phyloP scores from a whole-genome alignment of 1,284 basidiomycete species.

The Ustilago cynodontis region DNA sequence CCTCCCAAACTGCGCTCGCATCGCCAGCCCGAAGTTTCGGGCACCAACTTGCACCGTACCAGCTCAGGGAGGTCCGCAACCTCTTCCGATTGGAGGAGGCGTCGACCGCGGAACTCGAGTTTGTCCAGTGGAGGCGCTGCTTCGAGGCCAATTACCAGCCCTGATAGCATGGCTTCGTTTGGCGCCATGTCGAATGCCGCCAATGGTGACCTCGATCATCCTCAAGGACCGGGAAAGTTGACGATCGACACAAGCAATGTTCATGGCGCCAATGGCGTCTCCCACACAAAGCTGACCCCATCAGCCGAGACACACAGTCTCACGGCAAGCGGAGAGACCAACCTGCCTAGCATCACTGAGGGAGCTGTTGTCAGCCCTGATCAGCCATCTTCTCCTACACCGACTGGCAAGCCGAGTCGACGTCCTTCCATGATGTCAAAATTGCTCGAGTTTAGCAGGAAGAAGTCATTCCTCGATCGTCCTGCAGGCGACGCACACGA shows the following conservation, averaged over 20 bases:
- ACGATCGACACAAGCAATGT: constrained; percentile 11
- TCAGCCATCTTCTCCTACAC: constrained; percentile 20
- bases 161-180: constrained; percentile 33
- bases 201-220: constrained; percentile 22
- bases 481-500: constrained; percentile 19
- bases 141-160: constrained; percentile 23
- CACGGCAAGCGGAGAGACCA: constrained; percentile 15
- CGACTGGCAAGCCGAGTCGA: constrained; percentile 16
- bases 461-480: constrained; percentile 43
- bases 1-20: constrained; percentile 37
- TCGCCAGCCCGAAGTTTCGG: constrained; percentile 18
- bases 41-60: constrained; percentile 19
- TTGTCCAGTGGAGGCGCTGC: constrained; percentile 26
- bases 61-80: constrained; percentile 31
- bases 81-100: constrained; percentile 33
- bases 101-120: constrained; percentile 30
- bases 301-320: constrained; percentile 10
- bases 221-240: constrained; percentile 14
- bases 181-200: constrained; percentile 20
- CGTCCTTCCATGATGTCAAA: constrained; percentile 53
- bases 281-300: constrained; percentile 5
- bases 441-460: constrained; percentile 45
- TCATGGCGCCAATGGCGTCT: background rate
- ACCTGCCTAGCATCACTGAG: constrained; percentile 37
- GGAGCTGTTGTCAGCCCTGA: constrained; percentile 22